Conservation (phyloP, 2,329 filamentous ascomycete species). For the Beauveria asiatica region DNA sequence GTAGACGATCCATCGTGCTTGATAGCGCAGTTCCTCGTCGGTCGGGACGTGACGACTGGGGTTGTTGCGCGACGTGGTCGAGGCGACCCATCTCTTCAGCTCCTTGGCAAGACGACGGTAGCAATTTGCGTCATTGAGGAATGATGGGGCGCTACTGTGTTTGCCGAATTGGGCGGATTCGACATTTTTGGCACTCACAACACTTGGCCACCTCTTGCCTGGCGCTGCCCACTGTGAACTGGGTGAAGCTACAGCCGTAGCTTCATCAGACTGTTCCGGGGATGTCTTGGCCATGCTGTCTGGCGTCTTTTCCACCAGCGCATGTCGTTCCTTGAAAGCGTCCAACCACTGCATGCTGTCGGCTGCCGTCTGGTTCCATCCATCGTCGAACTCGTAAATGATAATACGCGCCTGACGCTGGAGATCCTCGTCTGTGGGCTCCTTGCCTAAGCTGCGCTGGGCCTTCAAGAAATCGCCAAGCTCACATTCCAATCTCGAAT, state of each 20-base stretch:
- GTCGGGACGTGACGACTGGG: constrained; percentile 50
- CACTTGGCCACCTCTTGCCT: neutral
- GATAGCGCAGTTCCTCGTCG: constrained; percentile 55
- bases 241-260: neutral
- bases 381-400: constrained; percentile 54
- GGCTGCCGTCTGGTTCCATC: constrained; percentile 55
- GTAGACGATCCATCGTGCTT: constrained; percentile 54
- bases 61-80: constrained; percentile 50
- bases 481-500: constrained; percentile 46
- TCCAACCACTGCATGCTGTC: constrained; percentile 47
- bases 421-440: constrained; percentile 45
- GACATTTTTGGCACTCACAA: neutral
- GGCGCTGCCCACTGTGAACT: constrained; percentile 1
- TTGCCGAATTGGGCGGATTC: constrained; percentile 1
- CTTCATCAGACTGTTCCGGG: neutral
- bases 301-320: constrained; percentile 13
- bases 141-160: constrained; percentile 27
- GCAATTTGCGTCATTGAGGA: constrained; percentile 53
- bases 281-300: constrained; percentile 6
- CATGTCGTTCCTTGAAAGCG: constrained; percentile 42
- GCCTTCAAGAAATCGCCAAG: constrained; percentile 42
- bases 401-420: constrained; percentile 51
- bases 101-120: constrained; percentile 47
- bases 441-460: constrained; percentile 35
- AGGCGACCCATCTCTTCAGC: constrained; percentile 42